These are phyloP conservation scores for Calonectria naviculata DNA, from an alignment of 2,329 filamentous ascomycete species.

Conservation along the genomic window DNA sequence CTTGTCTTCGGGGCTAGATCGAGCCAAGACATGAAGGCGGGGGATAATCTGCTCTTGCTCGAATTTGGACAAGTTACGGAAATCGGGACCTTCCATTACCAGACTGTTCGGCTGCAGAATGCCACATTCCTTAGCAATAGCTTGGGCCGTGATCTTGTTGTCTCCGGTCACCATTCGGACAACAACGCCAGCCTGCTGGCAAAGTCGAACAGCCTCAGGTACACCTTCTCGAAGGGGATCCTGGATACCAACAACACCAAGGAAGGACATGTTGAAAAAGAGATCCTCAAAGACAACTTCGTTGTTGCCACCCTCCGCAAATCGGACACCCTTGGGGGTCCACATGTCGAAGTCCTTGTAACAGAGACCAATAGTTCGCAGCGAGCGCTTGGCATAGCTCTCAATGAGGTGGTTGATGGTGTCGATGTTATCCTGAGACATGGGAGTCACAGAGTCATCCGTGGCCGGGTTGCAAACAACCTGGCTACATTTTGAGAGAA, in stretches of 20 bases:
- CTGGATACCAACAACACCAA: slow-evolving; percentile 82
- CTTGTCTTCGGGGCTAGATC: slow-evolving; percentile 83
- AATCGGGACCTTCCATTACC: slow-evolving; percentile 82
- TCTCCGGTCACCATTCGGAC: slow-evolving; percentile 90
- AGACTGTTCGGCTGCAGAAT: slow-evolving; percentile 76
- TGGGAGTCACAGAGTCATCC: slow-evolving; percentile 52
- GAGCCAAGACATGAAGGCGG: slow-evolving; percentile 75
- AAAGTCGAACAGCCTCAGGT: slow-evolving; percentile 76
- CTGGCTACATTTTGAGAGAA: slow-evolving; percentile 66
- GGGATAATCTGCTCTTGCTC: slow-evolving; percentile 77
- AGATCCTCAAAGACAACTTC: slow-evolving; percentile 75
- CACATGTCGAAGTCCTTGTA: slow-evolving; percentile 88
- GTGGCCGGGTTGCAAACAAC: slow-evolving; percentile 61
- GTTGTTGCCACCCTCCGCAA: slow-evolving; percentile 64
- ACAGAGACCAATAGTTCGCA: slow-evolving; percentile 86
- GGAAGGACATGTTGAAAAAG: slow-evolving; percentile 74
- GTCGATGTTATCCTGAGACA: slow-evolving; percentile 65
- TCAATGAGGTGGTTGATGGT: slow-evolving; percentile 76
- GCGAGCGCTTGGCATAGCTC: slow-evolving; percentile 80
- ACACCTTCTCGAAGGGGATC: slow-evolving; percentile 83
- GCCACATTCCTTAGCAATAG: slow-evolving; percentile 83
- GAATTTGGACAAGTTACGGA: slow-evolving; percentile 75
- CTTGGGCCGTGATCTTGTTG: slow-evolving; percentile 82
- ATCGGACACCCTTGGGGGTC: slow-evolving; percentile 76
- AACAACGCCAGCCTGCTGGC: slow-evolving; percentile 80